phyloP scores from a whole-genome alignment of 495 filamentous ascomycete genomes.

The Podospora pseudocomata region DNA sequence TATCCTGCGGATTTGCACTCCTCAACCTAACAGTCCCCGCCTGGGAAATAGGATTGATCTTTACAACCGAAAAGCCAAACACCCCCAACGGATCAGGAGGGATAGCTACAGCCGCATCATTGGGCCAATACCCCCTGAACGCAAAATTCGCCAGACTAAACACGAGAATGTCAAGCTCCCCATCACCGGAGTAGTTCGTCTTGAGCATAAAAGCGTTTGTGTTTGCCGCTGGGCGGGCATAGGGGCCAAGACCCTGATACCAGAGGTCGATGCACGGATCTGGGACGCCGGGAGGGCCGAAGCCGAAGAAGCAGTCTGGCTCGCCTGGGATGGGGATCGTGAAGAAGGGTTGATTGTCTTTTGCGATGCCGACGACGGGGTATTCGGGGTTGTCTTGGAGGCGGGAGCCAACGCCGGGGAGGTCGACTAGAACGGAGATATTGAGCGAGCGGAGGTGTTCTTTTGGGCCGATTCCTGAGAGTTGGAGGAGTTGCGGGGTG shows the following conservation, averaged over 20 bases:
- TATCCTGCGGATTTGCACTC: conserved; percentile 40
- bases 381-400: conserved; percentile 60
- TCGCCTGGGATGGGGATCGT: conserved; percentile 11
- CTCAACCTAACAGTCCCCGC: conserved; percentile 41
- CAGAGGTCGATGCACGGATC: conserved; percentile 22
- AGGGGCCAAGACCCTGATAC: conserved; percentile 16
- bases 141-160: conserved; percentile 34
- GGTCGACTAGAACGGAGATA: conserved; percentile 49
- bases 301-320: conserved; percentile 24
- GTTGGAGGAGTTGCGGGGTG: conserved; percentile 47
- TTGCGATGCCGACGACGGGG: conserved; percentile 28
- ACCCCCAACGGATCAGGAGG: conserved; percentile 12
- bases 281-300: neutral
- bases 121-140: conserved; percentile 29
- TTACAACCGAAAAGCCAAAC: conserved; percentile 20
- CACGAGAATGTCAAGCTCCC: conserved; percentile 22
- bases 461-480: conserved; percentile 31
- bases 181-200: conserved; percentile 10
- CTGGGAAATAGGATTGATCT: conserved; percentile 33
- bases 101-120: conserved; percentile 22
- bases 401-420: conserved; percentile 57
- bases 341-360: conserved; percentile 1
- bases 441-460: conserved; percentile 3
- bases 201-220: conserved; percentile 21
- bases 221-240: conserved; percentile 14